A percentile compares a stretch with the other conserved stretches of the same genome.
phyloP scores from a whole-genome alignment of 345 rosid species.

The Linum tenue region DNA sequence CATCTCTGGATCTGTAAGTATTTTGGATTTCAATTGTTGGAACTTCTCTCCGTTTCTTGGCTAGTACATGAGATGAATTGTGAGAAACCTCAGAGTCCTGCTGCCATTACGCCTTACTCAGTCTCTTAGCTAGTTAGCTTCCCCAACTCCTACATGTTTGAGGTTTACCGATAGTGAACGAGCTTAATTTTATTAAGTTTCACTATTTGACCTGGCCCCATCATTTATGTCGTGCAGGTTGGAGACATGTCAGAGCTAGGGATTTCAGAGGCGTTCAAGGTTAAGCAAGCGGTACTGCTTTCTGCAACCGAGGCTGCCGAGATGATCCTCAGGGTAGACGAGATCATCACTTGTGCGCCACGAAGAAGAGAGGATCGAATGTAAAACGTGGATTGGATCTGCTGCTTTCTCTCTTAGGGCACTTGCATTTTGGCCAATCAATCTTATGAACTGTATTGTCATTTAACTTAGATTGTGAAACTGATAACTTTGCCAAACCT shows the following conservation, averaged over 20 bases:
- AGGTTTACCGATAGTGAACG: background rate
- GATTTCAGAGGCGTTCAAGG: conserved; percentile 86
- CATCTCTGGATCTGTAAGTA: conserved; percentile 83
- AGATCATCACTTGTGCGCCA: conserved; percentile 76
- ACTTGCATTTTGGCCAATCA: too few species aligned
- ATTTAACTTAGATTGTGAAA: too few species aligned
- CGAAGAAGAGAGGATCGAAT: conserved; percentile 41
- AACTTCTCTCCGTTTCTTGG: too few species aligned
- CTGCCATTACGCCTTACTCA: background rate
- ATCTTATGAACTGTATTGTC: too few species aligned
- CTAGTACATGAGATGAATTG: background rate
- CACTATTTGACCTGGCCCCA: background rate
- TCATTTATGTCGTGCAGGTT: conserved; percentile 37
- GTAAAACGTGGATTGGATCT: conserved; percentile 3
- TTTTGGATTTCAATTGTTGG: background rate
- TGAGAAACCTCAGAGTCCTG: background rate
- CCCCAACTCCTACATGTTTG: too few species aligned
- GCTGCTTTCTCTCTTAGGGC: background rate
- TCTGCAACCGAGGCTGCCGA: conserved; percentile 98
- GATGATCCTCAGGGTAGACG: conserved; percentile 78
- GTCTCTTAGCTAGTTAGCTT: too few species aligned
- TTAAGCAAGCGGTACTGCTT: conserved; percentile 83
- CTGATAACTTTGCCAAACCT: too few species aligned
- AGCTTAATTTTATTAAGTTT: background rate
- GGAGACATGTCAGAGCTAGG: conserved; percentile 87